Evolutionary conservation across 495 filamentous ascomycete genomes (phyloP).

Genomic region (Bryoglossum gracile): DNA sequence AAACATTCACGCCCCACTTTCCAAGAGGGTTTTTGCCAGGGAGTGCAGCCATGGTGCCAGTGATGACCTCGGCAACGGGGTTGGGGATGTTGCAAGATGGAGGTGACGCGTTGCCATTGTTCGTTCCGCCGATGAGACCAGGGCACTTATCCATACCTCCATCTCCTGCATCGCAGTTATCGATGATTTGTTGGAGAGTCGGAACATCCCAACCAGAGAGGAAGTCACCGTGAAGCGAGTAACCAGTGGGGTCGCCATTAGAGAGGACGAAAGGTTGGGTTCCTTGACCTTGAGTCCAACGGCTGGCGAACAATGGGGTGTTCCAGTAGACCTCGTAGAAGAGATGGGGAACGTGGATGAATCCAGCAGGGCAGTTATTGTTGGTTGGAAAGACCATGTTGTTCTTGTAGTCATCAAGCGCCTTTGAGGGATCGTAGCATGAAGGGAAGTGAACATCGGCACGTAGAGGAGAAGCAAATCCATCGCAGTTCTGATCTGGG

Average conservation of each 20-base stretch:
- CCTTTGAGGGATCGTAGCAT: slow-evolving; percentile 73
- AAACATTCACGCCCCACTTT: slow-evolving; percentile 23
- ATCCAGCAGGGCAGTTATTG: slow-evolving; percentile 45
- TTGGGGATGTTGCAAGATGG: slow-evolving; percentile 35
- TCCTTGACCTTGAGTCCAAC: slow-evolving; percentile 41
- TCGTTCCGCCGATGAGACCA: slow-evolving; percentile 44
- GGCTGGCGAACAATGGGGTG: slow-evolving; percentile 43
- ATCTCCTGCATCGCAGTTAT: slow-evolving; percentile 54
- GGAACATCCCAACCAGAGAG: slow-evolving; percentile 58
- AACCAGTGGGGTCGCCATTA: slow-evolving; percentile 61
- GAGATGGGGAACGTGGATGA: slow-evolving; percentile 40
- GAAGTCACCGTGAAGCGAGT: slow-evolving; percentile 70
- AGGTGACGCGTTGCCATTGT: slow-evolving; percentile 24
- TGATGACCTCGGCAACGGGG: slow-evolving; percentile 32
- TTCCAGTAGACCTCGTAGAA: slow-evolving; percentile 59
- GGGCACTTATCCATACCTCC: slow-evolving; percentile 48
- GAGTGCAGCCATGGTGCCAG: slow-evolving; percentile 31
- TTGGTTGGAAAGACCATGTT: slow-evolving; percentile 51
- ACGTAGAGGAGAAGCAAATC: slow-evolving; percentile 44
- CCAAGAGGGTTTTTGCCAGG: slow-evolving; percentile 40
- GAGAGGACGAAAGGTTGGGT: slow-evolving; percentile 39
- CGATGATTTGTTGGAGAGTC: slow-evolving; percentile 45
- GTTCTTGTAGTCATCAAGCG: slow-evolving; percentile 51
- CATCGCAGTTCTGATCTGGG: slow-evolving; percentile 53
- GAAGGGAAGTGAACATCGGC: slow-evolving; percentile 85